Evolutionary conservation across 129 eudicot genomes (phyloP).

Genomic region (Pittosporum tobira): DNA sequence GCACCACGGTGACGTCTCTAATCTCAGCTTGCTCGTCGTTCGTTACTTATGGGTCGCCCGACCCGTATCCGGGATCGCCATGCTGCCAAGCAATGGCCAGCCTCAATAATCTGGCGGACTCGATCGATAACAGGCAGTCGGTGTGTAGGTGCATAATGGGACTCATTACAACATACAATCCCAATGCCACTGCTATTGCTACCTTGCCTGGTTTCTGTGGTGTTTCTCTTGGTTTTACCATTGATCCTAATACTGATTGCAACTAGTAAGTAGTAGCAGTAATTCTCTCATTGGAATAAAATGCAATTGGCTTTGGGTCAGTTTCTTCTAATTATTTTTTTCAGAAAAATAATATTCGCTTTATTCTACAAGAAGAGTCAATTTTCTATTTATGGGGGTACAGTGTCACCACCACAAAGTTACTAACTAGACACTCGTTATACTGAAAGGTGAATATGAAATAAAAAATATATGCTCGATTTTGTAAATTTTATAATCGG

Average conservation of each 20-base stretch:
- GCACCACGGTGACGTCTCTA: constrained; percentile 42
- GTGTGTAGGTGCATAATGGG: constrained; percentile 56
- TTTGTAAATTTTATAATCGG: too few relatives aligned
- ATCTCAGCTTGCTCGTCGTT: constrained; percentile 48
- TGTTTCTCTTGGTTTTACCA: constrained; percentile 79
- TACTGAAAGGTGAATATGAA: too few relatives aligned
- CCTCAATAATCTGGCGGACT: constrained; percentile 27
- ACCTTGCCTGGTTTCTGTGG: constrained; percentile 91
- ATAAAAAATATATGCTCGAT: too few relatives aligned
- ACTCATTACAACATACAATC: constrained; percentile 24
- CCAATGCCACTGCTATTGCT: constrained; percentile 45
- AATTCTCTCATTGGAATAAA: too few relatives aligned
- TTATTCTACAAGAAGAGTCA: too few relatives aligned
- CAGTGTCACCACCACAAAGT: too few relatives aligned
- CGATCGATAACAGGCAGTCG: constrained; percentile 18
- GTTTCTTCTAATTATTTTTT: too few relatives aligned
- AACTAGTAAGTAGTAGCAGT: constrained; percentile 32
- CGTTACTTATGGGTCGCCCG: constrained; percentile 40
- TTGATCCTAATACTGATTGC: constrained; percentile 79
- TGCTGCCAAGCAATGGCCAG: constrained; percentile 49
- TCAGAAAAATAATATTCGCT: too few relatives aligned
- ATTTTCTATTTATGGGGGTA: too few relatives aligned
- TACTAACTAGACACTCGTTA: too few relatives aligned
- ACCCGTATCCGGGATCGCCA: constrained; percentile 46
- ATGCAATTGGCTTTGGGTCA: background rate